A percentile compares a stretch with the other conserved stretches of the same genome.
These are phyloP conservation scores for Yamadazyma siamensis DNA, from an alignment of 1,139 yeast genomes.

Conservation along the genomic window DNA sequence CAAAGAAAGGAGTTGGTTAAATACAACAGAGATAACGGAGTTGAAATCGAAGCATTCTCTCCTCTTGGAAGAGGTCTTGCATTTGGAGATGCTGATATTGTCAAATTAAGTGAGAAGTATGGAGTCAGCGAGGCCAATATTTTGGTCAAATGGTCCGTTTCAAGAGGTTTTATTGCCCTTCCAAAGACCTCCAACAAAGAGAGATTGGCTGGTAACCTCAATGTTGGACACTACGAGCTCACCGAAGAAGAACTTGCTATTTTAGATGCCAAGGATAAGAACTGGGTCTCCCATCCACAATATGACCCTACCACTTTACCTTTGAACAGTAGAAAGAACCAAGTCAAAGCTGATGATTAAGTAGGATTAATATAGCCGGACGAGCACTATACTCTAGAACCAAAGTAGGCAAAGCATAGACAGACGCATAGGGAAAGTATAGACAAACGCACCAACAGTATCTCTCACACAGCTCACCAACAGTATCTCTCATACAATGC, in stretches of 20 bases:
- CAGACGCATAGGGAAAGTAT: too few species aligned
- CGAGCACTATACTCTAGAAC: too few species aligned
- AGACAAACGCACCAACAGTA: too few species aligned
- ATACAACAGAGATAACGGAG: neutral
- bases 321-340: too few species aligned
- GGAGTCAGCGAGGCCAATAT: slow-evolving; percentile 56
- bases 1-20: neutral
- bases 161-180: slow-evolving; percentile 63
- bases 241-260: slow-evolving; percentile 50
- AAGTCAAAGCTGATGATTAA: too few species aligned
- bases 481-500: too few species aligned
- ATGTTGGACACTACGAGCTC: slow-evolving; percentile 48
- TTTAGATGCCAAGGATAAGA: slow-evolving; percentile 42
- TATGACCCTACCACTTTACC: too few species aligned
- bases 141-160: slow-evolving; percentile 67
- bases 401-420: too few species aligned
- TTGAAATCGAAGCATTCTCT: neutral
- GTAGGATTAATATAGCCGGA: too few species aligned
- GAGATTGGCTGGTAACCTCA: slow-evolving; percentile 58
- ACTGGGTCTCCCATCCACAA: too few species aligned
- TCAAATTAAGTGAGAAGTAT: slow-evolving; percentile 53
- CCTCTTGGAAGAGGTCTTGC: slow-evolving; percentile 45
- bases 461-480: too few species aligned
- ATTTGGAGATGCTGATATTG: slow-evolving; percentile 45
- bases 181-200: slow-evolving; percentile 65